Percentiles rank a stretch among this genome's conserved stretches.
phyloP scores from a whole-genome alignment of 2,329 filamentous ascomycete genomes.

The Periconia sp. region DNA sequence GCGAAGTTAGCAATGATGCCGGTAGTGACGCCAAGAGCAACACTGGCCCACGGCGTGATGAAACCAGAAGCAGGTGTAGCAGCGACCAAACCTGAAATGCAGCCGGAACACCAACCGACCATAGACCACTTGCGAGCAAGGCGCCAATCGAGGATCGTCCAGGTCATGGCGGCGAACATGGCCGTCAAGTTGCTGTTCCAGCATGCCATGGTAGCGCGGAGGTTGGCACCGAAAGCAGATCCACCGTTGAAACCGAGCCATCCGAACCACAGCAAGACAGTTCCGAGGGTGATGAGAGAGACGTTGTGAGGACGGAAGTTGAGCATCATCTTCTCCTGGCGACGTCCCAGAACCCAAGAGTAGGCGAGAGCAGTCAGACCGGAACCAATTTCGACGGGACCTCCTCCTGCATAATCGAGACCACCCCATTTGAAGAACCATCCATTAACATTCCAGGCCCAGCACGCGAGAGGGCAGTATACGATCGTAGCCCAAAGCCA shows the following conservation, averaged over 20 bases:
- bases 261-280: constrained; percentile 95
- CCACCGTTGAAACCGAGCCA: constrained; percentile 99
- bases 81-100: constrained; percentile 82
- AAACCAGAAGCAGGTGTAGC: constrained; percentile 84
- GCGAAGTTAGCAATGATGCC: constrained; percentile 78
- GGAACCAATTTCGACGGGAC: constrained; percentile 95
- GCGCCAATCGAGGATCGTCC: constrained; percentile 94
- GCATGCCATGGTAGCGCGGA: constrained; percentile 92
- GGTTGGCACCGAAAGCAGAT: constrained; percentile 88
- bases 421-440: constrained; percentile 92
- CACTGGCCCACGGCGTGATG: constrained; percentile 67
- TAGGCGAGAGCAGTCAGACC: constrained; percentile 93
- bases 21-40: constrained; percentile 62
- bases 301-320: constrained; percentile 99
- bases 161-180: constrained; percentile 88
- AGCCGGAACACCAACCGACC: constrained; percentile 89
- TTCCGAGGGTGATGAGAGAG: constrained; percentile 92
- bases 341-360: constrained; percentile 90
- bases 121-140: constrained; percentile 93
- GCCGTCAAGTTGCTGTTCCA: constrained; percentile 97
- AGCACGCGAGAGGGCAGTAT: constrained; percentile 95
- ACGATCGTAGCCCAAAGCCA: constrained; percentile 97
- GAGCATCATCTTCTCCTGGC: constrained; percentile 99
- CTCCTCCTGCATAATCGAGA: constrained; percentile 93
- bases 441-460: constrained; percentile 93